Evolutionary conservation across 306 rosid genomes (phyloP).

Genomic region (Vicia villosa): DNA sequence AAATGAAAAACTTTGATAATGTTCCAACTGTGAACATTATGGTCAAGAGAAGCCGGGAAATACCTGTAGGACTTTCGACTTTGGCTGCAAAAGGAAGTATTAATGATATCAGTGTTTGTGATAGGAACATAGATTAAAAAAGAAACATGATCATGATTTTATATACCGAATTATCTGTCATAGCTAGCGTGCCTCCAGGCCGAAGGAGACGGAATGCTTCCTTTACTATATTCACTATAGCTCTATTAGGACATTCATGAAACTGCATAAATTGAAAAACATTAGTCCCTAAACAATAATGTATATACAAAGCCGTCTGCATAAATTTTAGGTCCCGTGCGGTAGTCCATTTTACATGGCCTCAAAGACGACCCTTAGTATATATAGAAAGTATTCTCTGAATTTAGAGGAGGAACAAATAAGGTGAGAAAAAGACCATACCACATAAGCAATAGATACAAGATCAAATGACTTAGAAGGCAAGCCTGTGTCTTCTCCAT

Average conservation of each 20-base stretch:
- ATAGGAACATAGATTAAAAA: background rate
- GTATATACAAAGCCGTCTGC: too few species aligned
- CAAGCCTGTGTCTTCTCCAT: constrained; percentile 68
- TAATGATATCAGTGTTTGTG: constrained; percentile 36
- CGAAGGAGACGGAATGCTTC: constrained; percentile 75
- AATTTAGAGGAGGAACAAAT: too few species aligned
- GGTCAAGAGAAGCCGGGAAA: constrained; percentile 19
- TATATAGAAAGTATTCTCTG: too few species aligned
- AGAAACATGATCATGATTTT: background rate
- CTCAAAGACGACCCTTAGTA: too few species aligned
- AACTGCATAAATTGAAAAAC: constrained; percentile 43
- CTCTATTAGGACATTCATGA: constrained; percentile 70
- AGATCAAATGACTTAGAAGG: constrained; percentile 59
- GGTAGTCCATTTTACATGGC: too few species aligned
- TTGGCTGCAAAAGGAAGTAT: constrained; percentile 56
- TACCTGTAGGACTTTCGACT: constrained; percentile 67
- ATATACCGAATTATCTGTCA: constrained; percentile 61
- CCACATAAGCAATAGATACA: constrained; percentile 59
- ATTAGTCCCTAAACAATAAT: background rate
- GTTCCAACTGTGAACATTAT: constrained; percentile 24
- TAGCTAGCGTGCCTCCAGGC: constrained; percentile 65
- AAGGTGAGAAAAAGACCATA: constrained; percentile 32
- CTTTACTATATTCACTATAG: constrained; percentile 46
- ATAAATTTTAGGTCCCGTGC: too few species aligned
- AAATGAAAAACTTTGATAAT: constrained; percentile 10